These are phyloP conservation scores for Nephelium lappaceum DNA, from an alignment of 345 rosid species.

Conservation along the genomic window DNA sequence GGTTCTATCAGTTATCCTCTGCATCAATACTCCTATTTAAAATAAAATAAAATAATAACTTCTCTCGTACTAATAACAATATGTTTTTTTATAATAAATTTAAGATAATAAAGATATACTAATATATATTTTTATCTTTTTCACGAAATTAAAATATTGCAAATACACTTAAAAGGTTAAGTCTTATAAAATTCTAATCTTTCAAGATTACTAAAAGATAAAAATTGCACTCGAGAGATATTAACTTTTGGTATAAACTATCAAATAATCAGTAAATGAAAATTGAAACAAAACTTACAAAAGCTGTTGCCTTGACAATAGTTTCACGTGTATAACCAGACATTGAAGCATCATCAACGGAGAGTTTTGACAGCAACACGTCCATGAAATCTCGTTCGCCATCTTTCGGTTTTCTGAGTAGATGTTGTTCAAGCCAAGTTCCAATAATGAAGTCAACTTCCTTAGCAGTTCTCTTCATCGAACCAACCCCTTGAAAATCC, in stretches of 20 bases:
- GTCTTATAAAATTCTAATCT: background rate
- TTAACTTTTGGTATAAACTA: no score
- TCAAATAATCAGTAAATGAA: no score
- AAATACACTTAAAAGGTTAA: no score
- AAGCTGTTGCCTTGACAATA: conserved; percentile 58
- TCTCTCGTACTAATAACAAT: no score
- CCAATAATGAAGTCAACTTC: conserved; percentile 48
- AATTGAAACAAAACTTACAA: conserved; percentile 35
- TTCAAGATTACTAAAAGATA: background rate
- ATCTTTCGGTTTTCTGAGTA: conserved; percentile 10
- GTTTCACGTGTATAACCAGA: conserved; percentile 49
- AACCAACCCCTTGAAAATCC: conserved; percentile 43
- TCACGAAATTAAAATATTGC: no score
- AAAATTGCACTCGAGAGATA: background rate
- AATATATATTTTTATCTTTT: no score
- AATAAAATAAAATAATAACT: no score
- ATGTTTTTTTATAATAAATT: no score
- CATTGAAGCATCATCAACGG: conserved; percentile 34
- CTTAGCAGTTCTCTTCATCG: conserved; percentile 53
- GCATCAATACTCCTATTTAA: no score
- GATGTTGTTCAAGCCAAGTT: conserved; percentile 62
- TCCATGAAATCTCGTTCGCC: conserved; percentile 56
- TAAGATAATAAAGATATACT: no score
- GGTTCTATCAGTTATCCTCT: no score
- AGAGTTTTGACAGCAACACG: conserved; percentile 44